Evolutionary conservation across 192 early-diverging fungal genomes (phyloP), one percentile per base, ranked within the genome.

Genomic region (Chytriomyces sp.): DNA sequence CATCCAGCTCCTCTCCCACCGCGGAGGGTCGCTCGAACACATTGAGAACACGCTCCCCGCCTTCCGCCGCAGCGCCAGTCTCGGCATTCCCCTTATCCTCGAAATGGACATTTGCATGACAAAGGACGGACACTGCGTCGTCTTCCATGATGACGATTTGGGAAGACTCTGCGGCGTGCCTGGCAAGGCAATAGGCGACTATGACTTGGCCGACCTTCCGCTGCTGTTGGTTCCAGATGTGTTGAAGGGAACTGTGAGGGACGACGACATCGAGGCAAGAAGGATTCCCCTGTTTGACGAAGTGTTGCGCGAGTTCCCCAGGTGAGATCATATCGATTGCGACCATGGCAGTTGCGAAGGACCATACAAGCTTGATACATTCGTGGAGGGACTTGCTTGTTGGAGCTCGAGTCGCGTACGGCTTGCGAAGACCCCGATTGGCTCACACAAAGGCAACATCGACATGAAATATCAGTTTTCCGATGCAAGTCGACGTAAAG

Each of bases 1-100:
- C 44, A 49, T 49, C 17, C 44, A 14, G 44, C 44, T 81, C 31
- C 80, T 85, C 78, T 69, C 68, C 25, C 84, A 85, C 73, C 59
- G 84, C 28, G 84, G 84, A 26, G 84, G 84, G 22, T 73, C 67
- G 30, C 71, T 78, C 53, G 84, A 85, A 54, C 49, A 52, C n/a
- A 79, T 85, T 7, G 84, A 85, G 54, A 85, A 85, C 62, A 82
- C 84, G 1, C 28, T 85, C 7, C 59, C 80, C 7, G 78, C 61
- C 4, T 85, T 85, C 60, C 32, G 84, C 28, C 71, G 78, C 59
- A 83, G 81, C 30, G 84, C 80, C 0, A 38, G 17, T 22, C 44
- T 49, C 22, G 17, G 22, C 14, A 49, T 22, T 1, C n/a, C 19
- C 31, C 30, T 30, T 7, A 40, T 59, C 1, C 31, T 12, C 19